Evolutionary conservation across 1,139 yeast species (phyloP).

Genomic region (Zygosaccharomyces pseudobailii): DNA sequence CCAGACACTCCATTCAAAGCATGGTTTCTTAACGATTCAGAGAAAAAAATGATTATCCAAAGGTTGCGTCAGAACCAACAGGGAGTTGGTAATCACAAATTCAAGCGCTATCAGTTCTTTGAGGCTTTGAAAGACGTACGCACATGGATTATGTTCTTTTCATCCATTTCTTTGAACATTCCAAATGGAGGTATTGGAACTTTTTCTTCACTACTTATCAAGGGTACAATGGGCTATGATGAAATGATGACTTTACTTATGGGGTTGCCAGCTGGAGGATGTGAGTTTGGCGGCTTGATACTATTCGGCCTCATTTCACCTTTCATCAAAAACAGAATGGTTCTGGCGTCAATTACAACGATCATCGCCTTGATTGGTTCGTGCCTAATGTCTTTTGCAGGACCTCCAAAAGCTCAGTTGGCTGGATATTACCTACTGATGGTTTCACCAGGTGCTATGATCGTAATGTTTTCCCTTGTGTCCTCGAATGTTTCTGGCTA

Average conservation of each 20-base stretch:
- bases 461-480: conserved; percentile 21
- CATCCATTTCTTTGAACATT: conserved; percentile 35
- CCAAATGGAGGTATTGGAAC: conserved; percentile 39
- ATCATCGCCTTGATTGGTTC: conserved; percentile 7
- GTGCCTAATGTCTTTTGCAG: conserved; percentile 6
- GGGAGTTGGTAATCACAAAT: conserved; percentile 47
- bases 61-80: conserved; percentile 39
- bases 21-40: conserved; percentile 43
- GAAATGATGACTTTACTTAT: conserved; percentile 34
- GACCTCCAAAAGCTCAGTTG: conserved; percentile 32
- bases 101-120: conserved; percentile 46
- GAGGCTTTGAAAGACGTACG: conserved; percentile 36
- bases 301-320: conserved; percentile 26
- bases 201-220: conserved; percentile 39
- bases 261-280: conserved; percentile 41
- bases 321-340: conserved; percentile 7
- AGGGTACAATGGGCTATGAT: conserved; percentile 31
- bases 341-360: conserved; percentile 38
- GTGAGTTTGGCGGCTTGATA: conserved; percentile 35
- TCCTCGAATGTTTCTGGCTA: conserved; percentile 55
- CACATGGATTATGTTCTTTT: conserved; percentile 40
- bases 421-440: conserved; percentile 5
- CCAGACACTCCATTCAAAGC: conserved; percentile 47
- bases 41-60: conserved; percentile 42
- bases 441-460: conserved; percentile 3